Evolutionary conservation across 2,329 filamentous ascomycete genomes (phyloP), one percentile per base, ranked within the genome.

Genomic region (Sporothrix mexicana): DNA sequence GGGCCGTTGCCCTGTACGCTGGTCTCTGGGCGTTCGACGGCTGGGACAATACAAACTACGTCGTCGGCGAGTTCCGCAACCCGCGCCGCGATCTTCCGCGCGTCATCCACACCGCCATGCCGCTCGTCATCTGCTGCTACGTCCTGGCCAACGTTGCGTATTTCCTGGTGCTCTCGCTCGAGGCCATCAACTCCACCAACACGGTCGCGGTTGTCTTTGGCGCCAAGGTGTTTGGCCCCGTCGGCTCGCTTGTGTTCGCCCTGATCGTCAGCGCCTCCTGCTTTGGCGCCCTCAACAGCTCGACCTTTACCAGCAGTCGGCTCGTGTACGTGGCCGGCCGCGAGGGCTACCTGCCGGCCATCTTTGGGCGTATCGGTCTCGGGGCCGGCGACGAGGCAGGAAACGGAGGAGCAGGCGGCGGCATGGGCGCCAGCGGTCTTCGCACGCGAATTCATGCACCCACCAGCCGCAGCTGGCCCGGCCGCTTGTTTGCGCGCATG

Each of bases 41-140:
- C 43, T 99, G 96, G 96, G 96, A 99, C 80, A 99, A 99, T 81
- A 97, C 95, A 75, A 99, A 98, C 82, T 99, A 98, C 79, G 96
- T 99, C 7, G 94, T 97, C 0, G 96, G 95, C 77, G 96, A 99
- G 82, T 98, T 99, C 84, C 92, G 94, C 78, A 95, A 98, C 79
- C 94, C 96, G 0, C 88, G 88, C 66, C 91, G 94, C 75, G 96
- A 99, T 80, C 90, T 99, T 10, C 96, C 96, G 0, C 90, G 94
- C 25, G 95, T 98, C 36, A 97, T 99, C 73, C 96, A 99, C 83
- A 97, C 95, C 0, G 95, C 95, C 15, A 96, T 99, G 88, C 95
- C 96, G 1, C 85, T 98, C 61, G 95, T 99, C 73, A 98, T 99
- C 75, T 80, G 94, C 41, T 93, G 89, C 77, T 99, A 98, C 82